Evolutionary conservation across 768 basidiomycete genomes (phyloP), one percentile per base, ranked within the genome.

Genomic region (Terana coerulea): DNA sequence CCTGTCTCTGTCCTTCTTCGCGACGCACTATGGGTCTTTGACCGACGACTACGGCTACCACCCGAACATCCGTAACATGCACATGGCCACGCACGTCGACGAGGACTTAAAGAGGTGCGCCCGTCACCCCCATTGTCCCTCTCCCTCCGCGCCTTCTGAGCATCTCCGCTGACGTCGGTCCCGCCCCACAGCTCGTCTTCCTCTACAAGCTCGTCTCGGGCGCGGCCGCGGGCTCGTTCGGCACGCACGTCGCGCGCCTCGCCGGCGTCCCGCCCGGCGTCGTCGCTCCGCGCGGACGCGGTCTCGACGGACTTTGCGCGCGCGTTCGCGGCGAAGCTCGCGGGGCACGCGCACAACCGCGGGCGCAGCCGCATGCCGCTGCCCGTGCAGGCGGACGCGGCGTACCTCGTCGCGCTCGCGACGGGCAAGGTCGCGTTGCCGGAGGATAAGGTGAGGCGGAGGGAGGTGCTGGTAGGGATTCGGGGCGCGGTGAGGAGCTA

Each of bases 1-100:
- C 0, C 72, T 97, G 4, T 86, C 95, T 10, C 71, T 98, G 24
- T 87, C 91, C 1, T 97, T 98, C 75, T 99, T 99, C 61, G 95
- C 97, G 30, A 99, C 97, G 0, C 97, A 99, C 68, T 99, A 98
- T 59, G 93, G 93, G 3, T 90, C 93, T 1, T 75, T 98, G 36
- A 97, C 95, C 7, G 91, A 97, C 59, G 95, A 98, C 64, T 98
- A 88, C 65, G 78, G 79, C 2, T 91, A 92, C 60, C 91, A 95
- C 63, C 88, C 91, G 1, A 97, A 95, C 61, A 89, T 98, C 58
- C 77, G 91, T 50, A 90, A 86, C 49, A 95, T 95, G 87, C 85
- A 97, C 68, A 98, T 99, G 97, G 78, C 87, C 17, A 98, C 95
- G 0, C 75, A 90, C 42, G 88, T 98, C 6, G 91, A 98, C 59